Percentiles rank a stretch among this genome's conserved stretches.
Conservation (phyloP, 108 stramenopile species). For the Chaetoceros muelleri region DNA sequence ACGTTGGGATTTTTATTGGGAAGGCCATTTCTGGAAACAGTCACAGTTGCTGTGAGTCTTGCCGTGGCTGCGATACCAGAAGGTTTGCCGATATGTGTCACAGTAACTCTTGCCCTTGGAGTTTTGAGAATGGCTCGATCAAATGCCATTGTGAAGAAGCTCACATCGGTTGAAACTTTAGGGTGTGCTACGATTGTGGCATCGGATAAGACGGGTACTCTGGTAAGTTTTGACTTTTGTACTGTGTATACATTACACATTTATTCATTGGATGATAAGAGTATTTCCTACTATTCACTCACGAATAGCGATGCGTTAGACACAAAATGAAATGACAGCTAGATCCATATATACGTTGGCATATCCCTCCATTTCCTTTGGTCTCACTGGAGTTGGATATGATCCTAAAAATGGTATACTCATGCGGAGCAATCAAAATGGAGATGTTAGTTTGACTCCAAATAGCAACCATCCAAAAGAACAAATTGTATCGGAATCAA, state of each 20-base stretch:
- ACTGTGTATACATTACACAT: neutral
- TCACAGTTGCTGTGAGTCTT: slow-evolving; percentile 93
- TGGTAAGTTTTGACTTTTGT: slow-evolving; percentile 11
- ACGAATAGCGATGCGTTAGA: slow-evolving; percentile 8
- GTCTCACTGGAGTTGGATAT: slow-evolving; percentile 72
- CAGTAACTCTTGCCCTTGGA: slow-evolving; percentile 87
- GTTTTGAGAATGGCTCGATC: slow-evolving; percentile 84
- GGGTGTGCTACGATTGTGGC: slow-evolving; percentile 91
- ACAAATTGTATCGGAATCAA: slow-evolving; percentile 13
- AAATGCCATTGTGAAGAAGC: slow-evolving; percentile 87
- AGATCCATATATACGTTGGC: slow-evolving; percentile 52
- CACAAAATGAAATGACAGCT: slow-evolving; percentile 94
- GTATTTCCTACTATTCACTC: no score
- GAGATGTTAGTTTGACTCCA: slow-evolving; percentile 2
- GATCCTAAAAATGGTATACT: slow-evolving; percentile 33
- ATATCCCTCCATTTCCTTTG: slow-evolving; percentile 52
- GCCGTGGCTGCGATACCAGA: slow-evolving; percentile 98
- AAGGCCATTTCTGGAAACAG: slow-evolving; percentile 72
- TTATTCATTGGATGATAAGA: no score
- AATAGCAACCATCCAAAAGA: slow-evolving; percentile 9
- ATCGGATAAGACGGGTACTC: slow-evolving; percentile 96
- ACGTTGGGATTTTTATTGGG: slow-evolving; percentile 74
- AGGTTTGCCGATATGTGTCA: slow-evolving; percentile 86
- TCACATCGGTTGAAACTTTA: slow-evolving; percentile 93
- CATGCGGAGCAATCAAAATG: slow-evolving; percentile 16